These are phyloP conservation scores for Candida sp. DNA, from an alignment of 1,139 yeast species.

Conservation along the genomic window DNA sequence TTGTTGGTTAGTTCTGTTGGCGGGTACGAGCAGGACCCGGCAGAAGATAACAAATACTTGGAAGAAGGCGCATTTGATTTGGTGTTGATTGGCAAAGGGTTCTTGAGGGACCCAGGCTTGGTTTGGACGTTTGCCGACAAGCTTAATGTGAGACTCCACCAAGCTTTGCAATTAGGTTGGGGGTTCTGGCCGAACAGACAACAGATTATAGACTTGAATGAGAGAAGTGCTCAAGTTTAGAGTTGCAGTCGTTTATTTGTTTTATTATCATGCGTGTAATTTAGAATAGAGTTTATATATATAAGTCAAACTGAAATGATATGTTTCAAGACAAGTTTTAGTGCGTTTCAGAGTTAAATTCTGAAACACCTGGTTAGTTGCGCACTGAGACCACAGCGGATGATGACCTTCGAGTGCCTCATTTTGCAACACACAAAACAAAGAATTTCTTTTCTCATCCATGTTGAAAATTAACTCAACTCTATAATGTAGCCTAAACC, in stretches of 20 bases:
- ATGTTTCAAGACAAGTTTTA: not conserved
- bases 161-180: constrained; percentile 39
- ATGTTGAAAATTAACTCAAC: constrained; percentile 1
- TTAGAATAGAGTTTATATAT: not conserved
- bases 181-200: constrained; percentile 20
- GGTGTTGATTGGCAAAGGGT: constrained; percentile 48
- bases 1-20: constrained; percentile 53
- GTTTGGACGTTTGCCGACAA: constrained; percentile 55
- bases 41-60: constrained; percentile 39
- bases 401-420: not conserved
- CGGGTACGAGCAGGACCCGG: constrained; percentile 31
- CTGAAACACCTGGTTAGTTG: not conserved
- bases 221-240: constrained; percentile 15
- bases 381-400: too few relatives aligned
- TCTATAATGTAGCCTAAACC: not conserved
- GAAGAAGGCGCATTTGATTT: constrained; percentile 49
- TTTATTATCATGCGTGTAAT: not conserved
- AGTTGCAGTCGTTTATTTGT: not conserved
- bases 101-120: constrained; percentile 52
- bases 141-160: constrained; percentile 42
- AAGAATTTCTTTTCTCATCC: not conserved
- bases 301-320: not conserved
- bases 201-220: constrained; percentile 17
- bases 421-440: constrained; percentile 2
- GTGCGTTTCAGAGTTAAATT: constrained; percentile 1